A percentile compares a stretch with the other conserved stretches of the same genome.
phyloP scores from a whole-genome alignment of 768 basidiomycete species.

The Baorangia bicolor region DNA sequence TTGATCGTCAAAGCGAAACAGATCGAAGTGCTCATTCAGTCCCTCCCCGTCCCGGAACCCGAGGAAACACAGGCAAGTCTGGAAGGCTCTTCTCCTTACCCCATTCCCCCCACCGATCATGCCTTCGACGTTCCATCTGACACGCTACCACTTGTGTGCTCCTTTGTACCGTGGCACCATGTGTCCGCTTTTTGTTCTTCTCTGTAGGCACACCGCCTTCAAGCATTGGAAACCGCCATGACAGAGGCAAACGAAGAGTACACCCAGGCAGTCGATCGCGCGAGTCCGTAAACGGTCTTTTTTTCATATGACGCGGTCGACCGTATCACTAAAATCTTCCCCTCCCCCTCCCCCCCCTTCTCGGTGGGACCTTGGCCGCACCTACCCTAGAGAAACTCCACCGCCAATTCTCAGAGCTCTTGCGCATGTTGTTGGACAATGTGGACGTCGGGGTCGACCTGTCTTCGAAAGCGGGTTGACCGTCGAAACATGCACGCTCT shows the following conservation, averaged over 20 bases:
- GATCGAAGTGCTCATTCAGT: constrained; percentile 80
- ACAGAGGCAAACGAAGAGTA: constrained; percentile 74
- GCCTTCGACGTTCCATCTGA: not conserved
- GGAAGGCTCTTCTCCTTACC: not conserved
- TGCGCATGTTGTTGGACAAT: constrained; percentile 56
- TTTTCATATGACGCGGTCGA: not conserved
- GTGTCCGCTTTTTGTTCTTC: not conserved
- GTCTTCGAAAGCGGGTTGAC: not conserved
- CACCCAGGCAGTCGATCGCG: constrained; percentile 63
- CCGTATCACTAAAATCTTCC: not conserved
- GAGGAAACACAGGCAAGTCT: constrained; percentile 64
- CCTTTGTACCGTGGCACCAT: not conserved
- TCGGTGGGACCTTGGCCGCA: not conserved
- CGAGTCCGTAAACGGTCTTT: constrained; percentile 52
- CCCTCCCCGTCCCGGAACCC: constrained; percentile 73
- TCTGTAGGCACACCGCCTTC: constrained; percentile 61
- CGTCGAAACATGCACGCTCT: not conserved
- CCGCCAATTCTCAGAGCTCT: constrained; percentile 55
- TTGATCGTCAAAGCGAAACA: constrained; percentile 87
- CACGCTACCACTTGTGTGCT: not conserved
- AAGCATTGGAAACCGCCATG: constrained; percentile 70
- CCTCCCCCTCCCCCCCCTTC: not conserved
- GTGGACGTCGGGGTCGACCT: constrained; percentile 40
- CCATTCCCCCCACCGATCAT: not conserved
- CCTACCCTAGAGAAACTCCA: constrained; percentile 52